phyloP scores from a whole-genome alignment of 2,329 filamentous ascomycete species.

The Pleurostoma richardsiae region DNA sequence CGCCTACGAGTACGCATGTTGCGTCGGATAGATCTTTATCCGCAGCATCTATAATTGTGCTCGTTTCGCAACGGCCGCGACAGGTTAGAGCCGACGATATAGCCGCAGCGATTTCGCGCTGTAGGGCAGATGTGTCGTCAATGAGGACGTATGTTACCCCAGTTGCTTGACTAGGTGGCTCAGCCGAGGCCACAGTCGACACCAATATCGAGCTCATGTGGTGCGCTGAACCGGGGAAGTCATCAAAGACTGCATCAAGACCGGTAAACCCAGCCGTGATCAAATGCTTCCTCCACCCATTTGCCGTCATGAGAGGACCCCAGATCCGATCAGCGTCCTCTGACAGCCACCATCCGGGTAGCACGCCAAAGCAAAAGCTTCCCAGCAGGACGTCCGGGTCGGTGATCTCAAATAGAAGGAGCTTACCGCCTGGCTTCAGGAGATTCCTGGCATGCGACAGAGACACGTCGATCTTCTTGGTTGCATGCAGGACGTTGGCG shows the following conservation, averaged over 20 bases:
- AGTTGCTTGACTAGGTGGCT: background rate
- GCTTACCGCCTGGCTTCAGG: conserved; percentile 23
- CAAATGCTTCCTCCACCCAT: conserved; percentile 13
- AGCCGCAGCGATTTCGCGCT: background rate
- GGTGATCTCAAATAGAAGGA: conserved; percentile 22
- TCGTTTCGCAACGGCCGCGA: background rate
- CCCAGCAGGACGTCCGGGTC: conserved; percentile 8
- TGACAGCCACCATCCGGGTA: conserved; percentile 25
- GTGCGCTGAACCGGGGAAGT: conserved; percentile 11
- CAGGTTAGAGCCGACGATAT: background rate
- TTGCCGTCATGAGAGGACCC: conserved; percentile 17
- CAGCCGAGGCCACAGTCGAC: conserved; percentile 10
- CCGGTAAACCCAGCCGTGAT: conserved; percentile 10
- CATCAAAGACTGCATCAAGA: conserved; percentile 16
- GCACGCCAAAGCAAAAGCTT: conserved; percentile 19
- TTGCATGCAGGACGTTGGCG: conserved; percentile 25
- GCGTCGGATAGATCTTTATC: conserved; percentile 3
- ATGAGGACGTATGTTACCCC: background rate
- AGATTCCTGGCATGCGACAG: conserved; percentile 16
- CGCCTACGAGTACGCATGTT: conserved; percentile 15
- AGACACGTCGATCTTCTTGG: conserved; percentile 15
- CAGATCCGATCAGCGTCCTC: conserved; percentile 17
- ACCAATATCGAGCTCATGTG: conserved; percentile 11
- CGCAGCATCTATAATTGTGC: conserved; percentile 3
- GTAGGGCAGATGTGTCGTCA: conserved; percentile 2